Conservation (phyloP, 1,284 basidiomycete species). For the Pyrrhoderma noxium region DNA sequence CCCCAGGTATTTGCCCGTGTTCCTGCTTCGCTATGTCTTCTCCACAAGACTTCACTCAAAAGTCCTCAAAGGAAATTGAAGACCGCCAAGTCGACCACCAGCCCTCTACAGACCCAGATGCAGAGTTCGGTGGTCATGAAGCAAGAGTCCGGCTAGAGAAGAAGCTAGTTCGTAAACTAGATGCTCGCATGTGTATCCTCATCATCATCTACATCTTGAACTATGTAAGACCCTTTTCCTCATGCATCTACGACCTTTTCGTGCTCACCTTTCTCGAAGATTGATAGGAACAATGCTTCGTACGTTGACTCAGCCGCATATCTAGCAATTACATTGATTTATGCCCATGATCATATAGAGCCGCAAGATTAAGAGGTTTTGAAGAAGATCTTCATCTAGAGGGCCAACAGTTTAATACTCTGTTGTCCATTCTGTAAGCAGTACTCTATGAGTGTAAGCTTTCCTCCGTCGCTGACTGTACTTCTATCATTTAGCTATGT, state of each 20-base stretch:
- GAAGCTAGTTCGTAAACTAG: conserved; percentile 24
- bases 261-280: conserved; percentile 22
- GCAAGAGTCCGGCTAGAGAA: conserved; percentile 20
- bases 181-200: conserved; percentile 27
- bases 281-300: conserved; percentile 64
- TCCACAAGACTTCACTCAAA: conserved; percentile 26
- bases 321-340: neutral
- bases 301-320: conserved; percentile 25
- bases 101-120: conserved; percentile 7
- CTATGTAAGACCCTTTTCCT: conserved; percentile 2
- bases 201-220: conserved; percentile 9
- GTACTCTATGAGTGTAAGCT: conserved; percentile 9
- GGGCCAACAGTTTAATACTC: conserved; percentile 60
- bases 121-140: conserved; percentile 23
- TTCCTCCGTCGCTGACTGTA: neutral
- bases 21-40: conserved; percentile 2
- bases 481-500: conserved; percentile 27
- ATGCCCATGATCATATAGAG: conserved; percentile 30
- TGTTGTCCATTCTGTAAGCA: conserved; percentile 53
- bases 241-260: neutral
- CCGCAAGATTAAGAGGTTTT: conserved; percentile 62
- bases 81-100: neutral
- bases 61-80: conserved; percentile 24
- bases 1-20: neutral
- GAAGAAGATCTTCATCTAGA: conserved; percentile 62